A percentile compares a stretch with the other conserved stretches of the same genome.
These are phyloP conservation scores for Lasiosphaeria miniovina DNA, from an alignment of 495 filamentous ascomycete genomes.

Conservation along the genomic window DNA sequence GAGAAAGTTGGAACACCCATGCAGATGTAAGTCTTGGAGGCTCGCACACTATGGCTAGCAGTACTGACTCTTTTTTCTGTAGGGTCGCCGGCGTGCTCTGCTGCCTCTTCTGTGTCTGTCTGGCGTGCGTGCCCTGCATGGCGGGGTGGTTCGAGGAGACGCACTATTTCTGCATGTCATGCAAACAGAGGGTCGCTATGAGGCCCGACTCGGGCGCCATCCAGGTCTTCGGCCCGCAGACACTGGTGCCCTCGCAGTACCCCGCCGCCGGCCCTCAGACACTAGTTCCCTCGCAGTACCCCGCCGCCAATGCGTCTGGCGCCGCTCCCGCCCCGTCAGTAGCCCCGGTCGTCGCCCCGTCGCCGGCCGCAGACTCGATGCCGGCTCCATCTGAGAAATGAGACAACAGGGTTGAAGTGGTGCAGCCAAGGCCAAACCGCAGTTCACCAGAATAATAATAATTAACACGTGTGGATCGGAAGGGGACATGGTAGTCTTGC, in stretches of 20 bases:
- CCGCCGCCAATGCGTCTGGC: not conserved
- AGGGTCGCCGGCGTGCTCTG: constrained; percentile 29
- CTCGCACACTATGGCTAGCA: not conserved
- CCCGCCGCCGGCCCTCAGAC: constrained; percentile 7
- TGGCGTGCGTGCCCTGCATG: constrained; percentile 32
- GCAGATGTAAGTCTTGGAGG: constrained; percentile 25
- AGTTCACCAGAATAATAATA: no score
- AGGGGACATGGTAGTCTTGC: no score
- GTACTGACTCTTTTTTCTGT: not conserved
- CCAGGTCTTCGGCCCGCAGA: constrained; percentile 16
- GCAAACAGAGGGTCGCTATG: constrained; percentile 27
- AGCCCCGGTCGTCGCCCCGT: not conserved
- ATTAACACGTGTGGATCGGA: no score
- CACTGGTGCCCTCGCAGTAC: constrained; percentile 16
- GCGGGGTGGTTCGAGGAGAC: constrained; percentile 35
- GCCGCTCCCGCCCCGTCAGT: not conserved
- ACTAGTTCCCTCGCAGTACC: constrained; percentile 16
- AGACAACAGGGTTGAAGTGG: no score
- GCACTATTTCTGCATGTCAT: constrained; percentile 27
- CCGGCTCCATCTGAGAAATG: not conserved
- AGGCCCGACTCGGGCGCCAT: constrained; percentile 20
- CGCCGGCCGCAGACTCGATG: not conserved
- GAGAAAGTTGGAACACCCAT: constrained; percentile 26
- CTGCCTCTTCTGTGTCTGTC: constrained; percentile 31
- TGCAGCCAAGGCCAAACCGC: no score